Base-by-base conservation (phyloP, 257 asterid species). In the Misopates orontium region DNA sequence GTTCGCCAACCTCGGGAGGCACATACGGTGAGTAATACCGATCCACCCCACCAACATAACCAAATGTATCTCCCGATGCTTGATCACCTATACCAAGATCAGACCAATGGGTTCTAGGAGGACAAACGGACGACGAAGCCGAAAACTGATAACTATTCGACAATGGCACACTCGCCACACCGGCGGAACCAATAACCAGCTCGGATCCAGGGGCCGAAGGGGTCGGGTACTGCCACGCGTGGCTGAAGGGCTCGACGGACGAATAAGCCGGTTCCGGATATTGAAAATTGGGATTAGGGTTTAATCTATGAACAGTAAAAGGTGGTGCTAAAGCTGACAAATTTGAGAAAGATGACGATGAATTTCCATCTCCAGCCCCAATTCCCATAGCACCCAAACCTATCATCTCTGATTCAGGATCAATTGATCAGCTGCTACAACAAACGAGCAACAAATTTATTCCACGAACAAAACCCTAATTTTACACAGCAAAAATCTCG, bases 241-340 rank as follows among this genome's bases (percentile, higher is more conserved):
- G 87, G 64, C 74, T 74, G 70, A 65, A 81, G 60, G 85, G 72
- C 13, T 80, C 73, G 1, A 22, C 72, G n/a, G 56, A 58, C n/a
- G n/a, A 28, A 68, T 79, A 85, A 0, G 79, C 62, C 10, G 78
- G 57, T 40, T 85, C 90, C 11, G 83, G 40, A 67, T 74, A 89
- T 56, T 75, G 83, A 60, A 89, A 64, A 74, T 52, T 60, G 57
- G 86, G 77, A 23, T 81, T 90, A 52, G 85, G 80, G 78, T 77
- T 80, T 71, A 77, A 62, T 62, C 95, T 80, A 73, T 85, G 93
- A 62, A 94, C 92, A 70, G 96, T 90, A 76, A 94, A 94, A 0
- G 99, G 98, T n/a, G 96, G 96, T 17, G 99, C 99, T 73, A 79
- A 65, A 70, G 99, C 86, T 57, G 99, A 94, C 69, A 94, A 80